Base-by-base conservation (phyloP, 805 yeast species). In the Suhomyces vadensis region DNA sequence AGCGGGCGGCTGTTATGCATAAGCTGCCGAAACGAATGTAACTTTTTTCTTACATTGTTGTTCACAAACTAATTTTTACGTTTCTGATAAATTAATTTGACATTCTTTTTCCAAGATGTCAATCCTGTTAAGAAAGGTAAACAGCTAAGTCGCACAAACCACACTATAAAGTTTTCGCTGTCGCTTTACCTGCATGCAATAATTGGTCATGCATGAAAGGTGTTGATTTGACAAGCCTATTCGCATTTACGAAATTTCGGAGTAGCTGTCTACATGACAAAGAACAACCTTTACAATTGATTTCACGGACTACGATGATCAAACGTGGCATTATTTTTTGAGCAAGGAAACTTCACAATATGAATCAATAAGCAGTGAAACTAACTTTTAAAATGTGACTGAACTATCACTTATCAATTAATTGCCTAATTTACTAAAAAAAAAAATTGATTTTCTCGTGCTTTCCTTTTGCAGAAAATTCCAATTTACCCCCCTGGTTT, bases 41-140 rank as follows among this genome's bases (percentile, higher is more conserved):
- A 20, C 14, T 16, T 14, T 29, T 29, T 29, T 29, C 33, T 29
- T 17, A n/a, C n/a, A 29, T 16, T 29, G 10, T 29, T 29, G 43
- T 22, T 14, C 27, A 19, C 29, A 35, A 25, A 33, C 13, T 17
- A 13, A 20, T 25, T 33, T 24, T 24, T 33, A 39, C 24, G 43
- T 20, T 23, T 41, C 17, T 24, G 41, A 25, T 14, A 17, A 20
- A 31, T 16, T 23, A 22, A 10, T 35, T 39, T 39, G 42, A 39
- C 42, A 31, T 39, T 13, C 19, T 29, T 3, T 11, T 6, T 14
- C 7, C 11, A 19, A 26, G 22, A 39, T 39, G 31, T 39, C 42
- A 39, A 22, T 39, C 42, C 42, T 11, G 42, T 13, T 39, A 39
- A 22, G 42, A 33, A 5, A 11, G 42, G 35, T 21, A 10, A 11